These are phyloP conservation scores for Sugiyamaella pinicola DNA, from an alignment of 1,139 yeast genomes.

Conservation along the genomic window DNA sequence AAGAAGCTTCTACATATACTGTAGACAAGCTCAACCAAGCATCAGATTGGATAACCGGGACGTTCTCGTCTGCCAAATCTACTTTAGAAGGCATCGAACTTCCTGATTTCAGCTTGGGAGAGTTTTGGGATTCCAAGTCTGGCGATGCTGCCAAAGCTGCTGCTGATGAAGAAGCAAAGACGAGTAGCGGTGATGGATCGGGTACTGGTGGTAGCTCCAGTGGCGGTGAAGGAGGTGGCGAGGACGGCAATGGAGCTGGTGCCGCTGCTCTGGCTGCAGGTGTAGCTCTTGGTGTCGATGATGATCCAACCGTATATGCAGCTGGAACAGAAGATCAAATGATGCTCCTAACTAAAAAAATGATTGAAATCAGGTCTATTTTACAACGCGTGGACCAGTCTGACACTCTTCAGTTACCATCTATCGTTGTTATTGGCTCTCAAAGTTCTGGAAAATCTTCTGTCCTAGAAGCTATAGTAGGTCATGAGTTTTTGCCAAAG, in stretches of 20 bases:
- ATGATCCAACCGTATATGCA: conserved; percentile 37
- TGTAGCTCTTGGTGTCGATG: conserved; percentile 39
- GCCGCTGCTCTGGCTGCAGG: conserved; percentile 42
- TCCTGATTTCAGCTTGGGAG: conserved; percentile 34
- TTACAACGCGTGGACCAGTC: conserved; percentile 75
- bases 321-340: conserved; percentile 48
- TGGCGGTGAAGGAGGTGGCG: conserved; percentile 18
- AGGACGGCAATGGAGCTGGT: conserved; percentile 33
- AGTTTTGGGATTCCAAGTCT: conserved; percentile 24
- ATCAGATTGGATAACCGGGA: conserved; percentile 56
- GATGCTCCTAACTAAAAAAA: conserved; percentile 84
- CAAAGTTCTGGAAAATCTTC: conserved; percentile 97
- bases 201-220: conserved; percentile 17
- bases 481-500: conserved; percentile 91
- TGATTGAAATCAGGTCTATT: conserved; percentile 91
- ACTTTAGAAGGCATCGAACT: conserved; percentile 33
- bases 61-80: conserved; percentile 33
- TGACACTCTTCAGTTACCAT: conserved; percentile 80
- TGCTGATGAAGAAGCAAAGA: conserved; percentile 13
- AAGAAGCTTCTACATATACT: conserved; percentile 76
- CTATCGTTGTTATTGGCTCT: conserved; percentile 95
- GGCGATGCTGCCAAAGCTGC: neutral
- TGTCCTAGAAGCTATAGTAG: conserved; percentile 89
- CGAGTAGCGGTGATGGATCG: conserved; percentile 19
- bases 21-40: conserved; percentile 63